Conservation (phyloP, 177 flowering plant genomes). For the Telopea speciosissima region DNA sequence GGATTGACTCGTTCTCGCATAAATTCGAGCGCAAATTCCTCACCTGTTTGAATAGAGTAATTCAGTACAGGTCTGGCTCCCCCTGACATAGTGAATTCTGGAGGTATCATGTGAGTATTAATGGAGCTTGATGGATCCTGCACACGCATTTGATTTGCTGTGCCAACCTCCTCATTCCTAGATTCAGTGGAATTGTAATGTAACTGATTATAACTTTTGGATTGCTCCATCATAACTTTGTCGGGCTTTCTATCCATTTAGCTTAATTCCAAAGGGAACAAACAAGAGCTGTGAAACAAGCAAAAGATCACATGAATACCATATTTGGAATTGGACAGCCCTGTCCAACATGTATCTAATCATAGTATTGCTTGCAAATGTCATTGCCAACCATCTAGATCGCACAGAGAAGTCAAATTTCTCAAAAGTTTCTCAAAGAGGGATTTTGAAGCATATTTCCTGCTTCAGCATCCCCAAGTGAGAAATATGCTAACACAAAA, state of each 20-base stretch:
- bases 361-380: background rate
- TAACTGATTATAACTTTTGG: constrained; percentile 18
- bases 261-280: constrained; percentile 11
- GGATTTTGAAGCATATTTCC: constrained; percentile 4
- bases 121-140: constrained; percentile 35
- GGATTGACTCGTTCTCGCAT: constrained; percentile 71
- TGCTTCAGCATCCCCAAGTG: background rate
- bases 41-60: constrained; percentile 92
- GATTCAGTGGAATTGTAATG: constrained; percentile 29
- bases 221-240: constrained; percentile 19
- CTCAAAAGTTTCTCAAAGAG: constrained; percentile 6
- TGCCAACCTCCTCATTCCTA: constrained; percentile 36
- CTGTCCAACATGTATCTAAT: background rate
- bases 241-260: constrained; percentile 30
- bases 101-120: constrained; percentile 36
- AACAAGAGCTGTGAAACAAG: constrained; percentile 12
- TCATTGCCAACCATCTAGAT: background rate
- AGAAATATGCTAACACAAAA: background rate
- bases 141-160: constrained; percentile 34
- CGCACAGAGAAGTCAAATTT: constrained; percentile 1
- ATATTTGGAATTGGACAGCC: constrained; percentile 1
- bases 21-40: constrained; percentile 89
- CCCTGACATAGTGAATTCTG: constrained; percentile 27
- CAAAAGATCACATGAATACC: constrained; percentile 6
- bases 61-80: constrained; percentile 56